Percentiles rank a stretch among this genome's conserved stretches.
Conservation (phyloP, 352 stramenopile genomes). For the Phytophthora pseudosyringae region DNA sequence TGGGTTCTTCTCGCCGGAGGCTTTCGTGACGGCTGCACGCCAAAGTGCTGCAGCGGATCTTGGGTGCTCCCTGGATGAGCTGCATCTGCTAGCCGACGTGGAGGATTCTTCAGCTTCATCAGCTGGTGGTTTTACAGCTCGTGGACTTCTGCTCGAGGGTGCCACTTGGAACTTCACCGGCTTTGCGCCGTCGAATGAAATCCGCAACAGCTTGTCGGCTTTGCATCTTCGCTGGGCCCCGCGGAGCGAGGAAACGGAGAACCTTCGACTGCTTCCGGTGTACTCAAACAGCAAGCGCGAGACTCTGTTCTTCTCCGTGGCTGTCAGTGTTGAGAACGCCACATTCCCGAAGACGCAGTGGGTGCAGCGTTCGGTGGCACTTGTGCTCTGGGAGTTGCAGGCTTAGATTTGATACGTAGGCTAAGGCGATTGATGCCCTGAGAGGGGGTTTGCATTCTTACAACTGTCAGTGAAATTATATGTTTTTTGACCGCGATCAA, state of each 20-base stretch:
- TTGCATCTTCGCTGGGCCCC: constrained; percentile 81
- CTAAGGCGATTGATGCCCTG: not conserved
- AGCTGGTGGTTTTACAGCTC: constrained; percentile 61
- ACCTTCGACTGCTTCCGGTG: constrained; percentile 74
- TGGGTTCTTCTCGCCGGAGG: constrained; percentile 93
- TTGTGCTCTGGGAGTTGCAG: constrained; percentile 81
- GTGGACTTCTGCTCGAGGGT: constrained; percentile 86
- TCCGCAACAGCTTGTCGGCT: constrained; percentile 70
- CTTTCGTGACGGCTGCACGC: constrained; percentile 92
- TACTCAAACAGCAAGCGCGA: constrained; percentile 85
- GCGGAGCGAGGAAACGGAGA: constrained; percentile 17
- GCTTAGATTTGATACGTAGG: constrained; percentile 26
- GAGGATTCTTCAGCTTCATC: constrained; percentile 30
- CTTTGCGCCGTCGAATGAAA: constrained; percentile 79
- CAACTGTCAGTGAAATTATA: not conserved
- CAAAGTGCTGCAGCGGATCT: constrained; percentile 87
- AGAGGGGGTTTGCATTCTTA: constrained; percentile 11
- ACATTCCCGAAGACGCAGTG: constrained; percentile 71
- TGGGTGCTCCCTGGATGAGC: constrained; percentile 88
- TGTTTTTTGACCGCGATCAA: constrained; percentile 14
- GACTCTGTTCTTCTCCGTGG: constrained; percentile 85
- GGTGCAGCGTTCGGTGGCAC: constrained; percentile 82
- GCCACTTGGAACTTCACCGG: constrained; percentile 69
- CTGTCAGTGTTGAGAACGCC: constrained; percentile 56
- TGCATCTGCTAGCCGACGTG: constrained; percentile 84